Conservation (phyloP, 805 yeast genomes). For the Hemisphaericaspora nanyangensis region DNA sequence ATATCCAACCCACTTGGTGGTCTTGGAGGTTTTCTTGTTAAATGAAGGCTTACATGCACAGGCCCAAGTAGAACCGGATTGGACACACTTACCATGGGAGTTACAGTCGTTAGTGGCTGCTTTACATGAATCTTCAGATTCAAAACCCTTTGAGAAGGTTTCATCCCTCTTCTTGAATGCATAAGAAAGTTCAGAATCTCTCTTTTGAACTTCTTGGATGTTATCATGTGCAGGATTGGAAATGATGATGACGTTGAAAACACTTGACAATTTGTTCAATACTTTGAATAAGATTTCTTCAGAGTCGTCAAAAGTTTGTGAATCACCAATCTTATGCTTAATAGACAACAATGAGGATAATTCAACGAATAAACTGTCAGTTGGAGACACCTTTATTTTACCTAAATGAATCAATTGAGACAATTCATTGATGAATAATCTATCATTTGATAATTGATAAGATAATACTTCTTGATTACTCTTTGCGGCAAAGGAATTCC, state of each 20-base stretch:
- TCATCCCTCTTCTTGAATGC: constrained; percentile 8
- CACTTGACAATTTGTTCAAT: constrained; percentile 16
- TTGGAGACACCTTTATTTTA: constrained; percentile 12
- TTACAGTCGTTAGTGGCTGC: constrained; percentile 46
- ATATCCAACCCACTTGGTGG: constrained; percentile 53
- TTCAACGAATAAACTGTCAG: constrained; percentile 31
- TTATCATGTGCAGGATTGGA: constrained; percentile 10
- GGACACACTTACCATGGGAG: constrained; percentile 50
- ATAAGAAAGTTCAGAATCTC: constrained; percentile 17
- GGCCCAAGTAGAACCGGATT: constrained; percentile 38
- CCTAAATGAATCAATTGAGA: constrained; percentile 44
- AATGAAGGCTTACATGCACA: constrained; percentile 48
- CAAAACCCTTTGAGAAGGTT: constrained; percentile 25
- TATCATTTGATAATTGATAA: constrained; percentile 38
- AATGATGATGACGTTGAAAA: constrained; percentile 26
- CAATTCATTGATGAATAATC: constrained; percentile 45
- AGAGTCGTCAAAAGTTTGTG: constrained; percentile 40
- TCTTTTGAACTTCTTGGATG: constrained; percentile 8
- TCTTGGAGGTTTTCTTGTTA: constrained; percentile 38
- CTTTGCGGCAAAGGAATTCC: constrained; percentile 29
- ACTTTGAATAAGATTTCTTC: constrained; percentile 30
- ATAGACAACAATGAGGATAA: constrained; percentile 41
- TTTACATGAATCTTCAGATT: constrained; percentile 45
- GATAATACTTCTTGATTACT: constrained; percentile 18
- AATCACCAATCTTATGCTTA: constrained; percentile 42